Percentiles rank a stretch among this genome's conserved stretches.
These are phyloP conservation scores for Rauvolfia tetraphylla DNA, from an alignment of 257 asterid species.

Conservation along the genomic window DNA sequence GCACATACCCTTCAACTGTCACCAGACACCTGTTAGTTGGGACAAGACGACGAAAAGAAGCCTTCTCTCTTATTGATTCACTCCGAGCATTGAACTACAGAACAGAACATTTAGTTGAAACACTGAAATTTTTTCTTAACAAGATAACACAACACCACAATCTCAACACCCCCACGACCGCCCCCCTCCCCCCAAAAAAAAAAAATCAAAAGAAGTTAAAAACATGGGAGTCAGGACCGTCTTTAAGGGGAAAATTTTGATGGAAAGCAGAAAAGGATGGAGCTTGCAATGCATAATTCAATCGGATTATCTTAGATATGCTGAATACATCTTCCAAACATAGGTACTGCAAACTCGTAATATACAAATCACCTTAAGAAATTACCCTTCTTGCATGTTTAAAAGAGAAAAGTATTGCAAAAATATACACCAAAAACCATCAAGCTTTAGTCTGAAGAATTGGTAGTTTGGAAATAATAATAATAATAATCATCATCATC, in stretches of 20 bases:
- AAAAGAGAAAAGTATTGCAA: too few species aligned
- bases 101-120: conserved; percentile 5
- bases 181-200: background rate
- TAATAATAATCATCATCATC: too few species aligned
- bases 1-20: conserved; percentile 73
- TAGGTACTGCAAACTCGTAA: background rate
- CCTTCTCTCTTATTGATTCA: conserved; percentile 76
- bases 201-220: too few species aligned
- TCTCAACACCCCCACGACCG: background rate
- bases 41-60: conserved; percentile 83
- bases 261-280: background rate
- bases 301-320: background rate
- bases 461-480: too few species aligned
- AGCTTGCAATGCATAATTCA: background rate
- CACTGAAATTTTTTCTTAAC: background rate
- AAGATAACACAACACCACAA: too few species aligned
- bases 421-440: too few species aligned
- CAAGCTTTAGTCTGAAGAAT: too few species aligned
- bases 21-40: conserved; percentile 84
- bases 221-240: too few species aligned
- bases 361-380: too few species aligned
- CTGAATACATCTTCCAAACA: background rate
- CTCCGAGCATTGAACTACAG: conserved; percentile 88
- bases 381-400: too few species aligned
- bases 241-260: background rate